A percentile compares a stretch with the other conserved stretches of the same genome.
Conservation (phyloP, 139 green algal species). For the Chlorella sorokiniana region DNA sequence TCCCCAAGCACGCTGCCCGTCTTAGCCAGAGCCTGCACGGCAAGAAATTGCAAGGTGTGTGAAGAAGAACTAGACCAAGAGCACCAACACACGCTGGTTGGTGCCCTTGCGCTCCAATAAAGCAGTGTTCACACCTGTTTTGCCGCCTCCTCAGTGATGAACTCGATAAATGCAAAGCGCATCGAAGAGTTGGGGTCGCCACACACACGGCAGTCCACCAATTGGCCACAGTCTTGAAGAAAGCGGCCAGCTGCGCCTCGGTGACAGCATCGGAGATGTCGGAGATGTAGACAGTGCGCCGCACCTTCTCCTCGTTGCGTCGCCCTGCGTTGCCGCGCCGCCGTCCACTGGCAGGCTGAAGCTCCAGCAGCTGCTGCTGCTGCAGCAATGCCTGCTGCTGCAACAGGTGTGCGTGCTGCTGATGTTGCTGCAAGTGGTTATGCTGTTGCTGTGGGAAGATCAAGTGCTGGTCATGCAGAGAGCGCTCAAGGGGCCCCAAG, state of each 20-base stretch:
- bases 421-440: background rate
- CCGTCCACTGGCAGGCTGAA: background rate
- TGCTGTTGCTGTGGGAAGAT: background rate
- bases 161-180: conserved; percentile 97
- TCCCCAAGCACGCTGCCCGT: conserved; percentile 72
- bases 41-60: background rate
- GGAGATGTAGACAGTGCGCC: conserved; percentile 78
- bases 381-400: conserved; percentile 1
- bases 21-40: conserved; percentile 63
- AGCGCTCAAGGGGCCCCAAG: background rate
- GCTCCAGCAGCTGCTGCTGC: background rate
- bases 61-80: background rate
- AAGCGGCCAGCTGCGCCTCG: conserved; percentile 72
- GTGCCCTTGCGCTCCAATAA: too few relatives aligned
- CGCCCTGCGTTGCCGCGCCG: background rate
- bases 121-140: conserved; percentile 43
- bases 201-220: conserved; percentile 94
- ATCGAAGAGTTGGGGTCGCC: conserved; percentile 91
- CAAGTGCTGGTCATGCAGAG: background rate
- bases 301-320: conserved; percentile 71
- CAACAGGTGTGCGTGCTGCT: background rate
- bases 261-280: conserved; percentile 79
- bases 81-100: too few relatives aligned
- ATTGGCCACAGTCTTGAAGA: conserved; percentile 76
- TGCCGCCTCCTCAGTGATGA: conserved; percentile 65